These are phyloP conservation scores for Agrocybe pediades DNA, from an alignment of 768 basidiomycete genomes.

Conservation along the genomic window DNA sequence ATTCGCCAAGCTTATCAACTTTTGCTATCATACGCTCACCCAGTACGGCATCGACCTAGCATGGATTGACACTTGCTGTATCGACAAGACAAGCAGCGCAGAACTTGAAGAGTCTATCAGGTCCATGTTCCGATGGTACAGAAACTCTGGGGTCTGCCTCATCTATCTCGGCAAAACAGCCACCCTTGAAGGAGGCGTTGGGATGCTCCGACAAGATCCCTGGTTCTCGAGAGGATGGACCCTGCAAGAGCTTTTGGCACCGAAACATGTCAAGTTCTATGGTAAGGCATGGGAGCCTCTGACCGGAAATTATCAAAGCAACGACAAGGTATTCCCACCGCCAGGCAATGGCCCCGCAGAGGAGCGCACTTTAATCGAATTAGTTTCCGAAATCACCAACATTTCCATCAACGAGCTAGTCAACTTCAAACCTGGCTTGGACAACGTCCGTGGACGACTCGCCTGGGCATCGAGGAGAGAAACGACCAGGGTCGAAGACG, in stretches of 20 bases:
- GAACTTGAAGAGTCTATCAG: constrained; percentile 15
- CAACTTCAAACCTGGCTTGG: background rate
- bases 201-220: background rate
- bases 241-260: constrained; percentile 13
- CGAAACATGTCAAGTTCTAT: constrained; percentile 3
- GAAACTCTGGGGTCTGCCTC: constrained; percentile 1
- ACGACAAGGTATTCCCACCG: background rate
- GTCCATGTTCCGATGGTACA: constrained; percentile 15
- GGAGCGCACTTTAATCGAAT: background rate
- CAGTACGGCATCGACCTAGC: background rate
- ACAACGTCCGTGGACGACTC: background rate
- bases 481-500: background rate
- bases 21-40: background rate
- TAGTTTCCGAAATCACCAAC: background rate
- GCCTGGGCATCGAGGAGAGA: constrained; percentile 1
- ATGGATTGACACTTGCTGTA: constrained; percentile 15
- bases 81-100: constrained; percentile 11
- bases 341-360: background rate
- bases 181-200: background rate
- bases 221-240: constrained; percentile 16
- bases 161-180: background rate
- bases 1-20: background rate
- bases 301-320: background rate
- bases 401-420: background rate
- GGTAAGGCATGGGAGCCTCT: background rate